Percentiles rank a stretch among this genome's conserved stretches.
Evolutionary conservation across 2,329 filamentous ascomycete species (phyloP).

Genomic region (Pestalotiopsis sp.): DNA sequence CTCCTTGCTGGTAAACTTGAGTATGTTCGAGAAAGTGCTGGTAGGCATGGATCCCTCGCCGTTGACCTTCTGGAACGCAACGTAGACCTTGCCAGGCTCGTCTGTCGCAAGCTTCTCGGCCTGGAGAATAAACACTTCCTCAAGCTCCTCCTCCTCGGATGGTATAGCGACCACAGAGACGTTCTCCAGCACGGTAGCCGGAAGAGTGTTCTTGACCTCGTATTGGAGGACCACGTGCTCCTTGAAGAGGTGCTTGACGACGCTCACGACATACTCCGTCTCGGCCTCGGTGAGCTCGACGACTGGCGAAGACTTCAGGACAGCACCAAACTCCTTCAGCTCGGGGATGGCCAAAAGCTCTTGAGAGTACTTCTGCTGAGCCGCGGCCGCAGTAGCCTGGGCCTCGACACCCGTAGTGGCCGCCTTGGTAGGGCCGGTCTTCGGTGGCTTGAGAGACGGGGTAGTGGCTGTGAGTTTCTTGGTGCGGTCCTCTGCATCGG

Average conservation of each 20-base stretch:
- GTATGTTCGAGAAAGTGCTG: constrained; percentile 83
- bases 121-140: constrained; percentile 93
- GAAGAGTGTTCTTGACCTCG: constrained; percentile 95
- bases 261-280: constrained; percentile 92
- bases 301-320: constrained; percentile 86
- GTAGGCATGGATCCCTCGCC: constrained; percentile 78
- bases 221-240: constrained; percentile 95
- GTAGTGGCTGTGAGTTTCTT: constrained; percentile 96
- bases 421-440: constrained; percentile 75
- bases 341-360: constrained; percentile 89
- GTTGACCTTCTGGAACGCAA: constrained; percentile 84
- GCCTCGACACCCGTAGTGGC: constrained; percentile 71
- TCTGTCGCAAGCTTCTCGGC: constrained; percentile 81
- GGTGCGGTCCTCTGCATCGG: constrained; percentile 91
- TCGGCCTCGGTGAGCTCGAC: constrained; percentile 95
- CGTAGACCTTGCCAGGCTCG: constrained; percentile 91
- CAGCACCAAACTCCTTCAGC: constrained; percentile 82
- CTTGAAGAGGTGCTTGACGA: constrained; percentile 98
- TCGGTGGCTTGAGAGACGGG: constrained; percentile 91
- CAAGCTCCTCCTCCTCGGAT: constrained; percentile 77
- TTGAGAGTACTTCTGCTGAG: constrained; percentile 85
- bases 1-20: constrained; percentile 98
- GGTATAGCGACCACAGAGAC: constrained; percentile 83
- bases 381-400: constrained; percentile 74
- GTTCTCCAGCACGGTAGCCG: constrained; percentile 87